Base-by-base conservation (phyloP, 2,329 filamentous ascomycete species). In the Parastagonospora avenae region DNA sequence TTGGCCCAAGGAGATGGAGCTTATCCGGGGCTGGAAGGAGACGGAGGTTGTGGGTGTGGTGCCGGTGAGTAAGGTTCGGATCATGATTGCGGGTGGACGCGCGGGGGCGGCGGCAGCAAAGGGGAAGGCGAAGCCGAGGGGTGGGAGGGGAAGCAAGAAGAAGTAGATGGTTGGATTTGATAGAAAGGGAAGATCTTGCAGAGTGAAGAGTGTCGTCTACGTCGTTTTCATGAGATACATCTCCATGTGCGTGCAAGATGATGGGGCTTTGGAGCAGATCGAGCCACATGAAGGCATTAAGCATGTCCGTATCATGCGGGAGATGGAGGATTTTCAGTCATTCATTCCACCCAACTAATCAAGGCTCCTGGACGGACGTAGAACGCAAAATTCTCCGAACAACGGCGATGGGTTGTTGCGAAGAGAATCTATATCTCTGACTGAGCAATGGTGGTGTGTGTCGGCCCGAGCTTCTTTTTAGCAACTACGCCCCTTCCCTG, bases 1-100 rank as follows among this genome's bases (percentile, higher is more conserved):
- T 73, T 94, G 91, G 85, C 90, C 90, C 0, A 79, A 86, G 12
- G 94, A 97, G 74, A 83, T 89, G n/a, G 92, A 96, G 71, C 76
- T 96, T 31, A 82, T 97, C 54, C 89, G 88, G 74, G 84, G 79
- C 0, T 85, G 92, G 78, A 94, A 92, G 74, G 85, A 91, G 16
- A 86, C 90, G 52, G 92, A 96, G 76, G 83, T 91, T 12, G 84
- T 92, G 48, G 92, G 93, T 61, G 83, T 85, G 4, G 83, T 97
- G 57, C 90, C 91, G 0, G 91, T 95, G 0, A 82, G 87, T 29
- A 93, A 90, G 71, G 84, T 94, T 32, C 85, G 89, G 63, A 84
- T 96, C 33, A 89, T 96, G 85, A 84, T 89, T 79, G 79, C 82
- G 12, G 70, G 70, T 4, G 72, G 68, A 1, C 52, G 63, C 24